phyloP scores from a whole-genome alignment of 345 rosid genomes.

The Zanthoxylum bungeanum region DNA sequence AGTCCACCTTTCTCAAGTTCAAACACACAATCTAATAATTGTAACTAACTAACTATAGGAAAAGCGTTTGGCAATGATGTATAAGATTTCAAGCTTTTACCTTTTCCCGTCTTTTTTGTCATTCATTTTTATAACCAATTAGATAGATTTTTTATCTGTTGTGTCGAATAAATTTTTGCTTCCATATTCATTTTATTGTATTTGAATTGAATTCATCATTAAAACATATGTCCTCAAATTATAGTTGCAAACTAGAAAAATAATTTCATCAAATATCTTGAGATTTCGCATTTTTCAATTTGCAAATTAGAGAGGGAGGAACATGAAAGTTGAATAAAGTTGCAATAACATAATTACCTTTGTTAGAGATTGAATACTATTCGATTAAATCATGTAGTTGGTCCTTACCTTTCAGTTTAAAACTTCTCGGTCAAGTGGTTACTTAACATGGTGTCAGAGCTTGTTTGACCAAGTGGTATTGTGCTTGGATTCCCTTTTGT shows the following conservation, averaged over 20 bases:
- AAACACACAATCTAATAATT: no score
- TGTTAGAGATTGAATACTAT: background rate
- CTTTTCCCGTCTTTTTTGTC: no score
- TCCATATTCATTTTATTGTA: background rate
- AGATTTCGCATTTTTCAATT: background rate
- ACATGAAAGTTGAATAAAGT: background rate
- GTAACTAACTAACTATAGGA: no score
- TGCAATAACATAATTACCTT: background rate
- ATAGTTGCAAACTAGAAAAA: background rate
- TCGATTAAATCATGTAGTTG: background rate
- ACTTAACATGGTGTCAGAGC: background rate
- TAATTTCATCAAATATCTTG: background rate
- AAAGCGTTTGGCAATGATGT: background rate
- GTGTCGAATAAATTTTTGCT: background rate
- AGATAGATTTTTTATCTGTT: no score
- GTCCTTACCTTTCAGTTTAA: background rate
- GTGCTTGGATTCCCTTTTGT: background rate
- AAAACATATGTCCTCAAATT: background rate
- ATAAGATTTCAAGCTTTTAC: no score
- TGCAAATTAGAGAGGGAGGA: background rate
- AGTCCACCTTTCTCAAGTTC: no score
- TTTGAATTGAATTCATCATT: background rate
- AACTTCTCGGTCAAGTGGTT: background rate
- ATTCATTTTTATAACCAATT: no score
- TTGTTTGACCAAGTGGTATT: background rate